These are phyloP conservation scores for Otatea glauca DNA, from an alignment of 176 grass and related monocot genomes.

Conservation along the genomic window DNA sequence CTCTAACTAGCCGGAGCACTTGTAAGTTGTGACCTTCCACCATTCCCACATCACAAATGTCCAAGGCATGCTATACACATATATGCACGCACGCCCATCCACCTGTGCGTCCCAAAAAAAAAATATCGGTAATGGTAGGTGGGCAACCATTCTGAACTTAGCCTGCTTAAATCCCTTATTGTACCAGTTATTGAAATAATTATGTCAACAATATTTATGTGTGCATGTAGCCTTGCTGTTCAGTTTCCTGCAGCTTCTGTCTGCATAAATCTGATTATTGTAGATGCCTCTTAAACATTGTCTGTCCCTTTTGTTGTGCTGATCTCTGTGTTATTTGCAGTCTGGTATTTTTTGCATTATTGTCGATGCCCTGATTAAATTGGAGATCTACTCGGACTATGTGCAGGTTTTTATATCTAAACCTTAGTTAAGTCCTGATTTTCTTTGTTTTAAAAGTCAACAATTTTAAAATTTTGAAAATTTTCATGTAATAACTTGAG, in stretches of 20 bases:
- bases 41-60: background rate
- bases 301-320: background rate
- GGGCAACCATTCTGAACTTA: background rate
- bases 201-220: background rate
- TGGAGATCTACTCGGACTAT: conserved; percentile 86
- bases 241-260: background rate
- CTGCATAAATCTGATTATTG: background rate
- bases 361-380: conserved; percentile 83
- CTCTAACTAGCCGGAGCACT: background rate
- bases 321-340: conserved; percentile 43
- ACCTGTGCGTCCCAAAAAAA: background rate
- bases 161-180: background rate
- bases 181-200: background rate
- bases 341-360: conserved; percentile 67
- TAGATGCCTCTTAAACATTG: conserved; percentile 4
- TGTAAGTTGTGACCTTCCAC: background rate
- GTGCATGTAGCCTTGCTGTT: conserved; percentile 2
- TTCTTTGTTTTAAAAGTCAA: background rate
- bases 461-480: background rate
- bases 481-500: conserved; percentile 37
- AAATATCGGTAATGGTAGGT: background rate
- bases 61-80: background rate
- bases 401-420: conserved; percentile 65
- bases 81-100: background rate
- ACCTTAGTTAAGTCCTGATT: conserved; percentile 19